Evolutionary conservation across 805 yeast genomes (phyloP).

Genomic region (Candida hungchunana): DNA sequence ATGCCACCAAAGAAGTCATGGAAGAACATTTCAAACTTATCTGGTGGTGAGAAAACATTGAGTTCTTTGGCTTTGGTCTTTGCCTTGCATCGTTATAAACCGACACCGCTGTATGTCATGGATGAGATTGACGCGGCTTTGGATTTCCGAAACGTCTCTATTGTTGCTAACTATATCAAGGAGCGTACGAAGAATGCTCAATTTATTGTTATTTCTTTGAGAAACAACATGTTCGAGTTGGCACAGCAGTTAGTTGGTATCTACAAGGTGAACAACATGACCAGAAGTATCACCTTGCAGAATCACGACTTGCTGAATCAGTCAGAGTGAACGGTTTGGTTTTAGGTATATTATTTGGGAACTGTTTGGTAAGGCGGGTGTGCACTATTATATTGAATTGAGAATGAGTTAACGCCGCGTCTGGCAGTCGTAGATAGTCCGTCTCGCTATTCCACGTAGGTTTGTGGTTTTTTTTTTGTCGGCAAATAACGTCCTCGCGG

Average conservation of each 20-base stretch:
- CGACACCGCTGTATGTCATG: constrained; percentile 97
- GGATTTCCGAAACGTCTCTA: constrained; percentile 94
- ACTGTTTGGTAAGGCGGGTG: too few relatives aligned
- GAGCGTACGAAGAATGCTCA: constrained; percentile 96
- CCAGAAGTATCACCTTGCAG: constrained; percentile 73
- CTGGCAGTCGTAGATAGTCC: too few relatives aligned
- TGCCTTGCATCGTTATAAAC: constrained; percentile 93
- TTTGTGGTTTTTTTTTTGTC: too few relatives aligned
- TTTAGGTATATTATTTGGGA: too few relatives aligned
- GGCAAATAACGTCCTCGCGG: too few relatives aligned
- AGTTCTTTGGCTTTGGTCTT: constrained; percentile 93
- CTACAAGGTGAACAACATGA: constrained; percentile 89
- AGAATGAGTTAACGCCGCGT: too few relatives aligned
- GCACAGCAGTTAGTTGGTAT: constrained; percentile 94
- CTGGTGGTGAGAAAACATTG: constrained; percentile 97
- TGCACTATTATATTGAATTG: too few relatives aligned
- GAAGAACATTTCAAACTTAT: constrained; percentile 90
- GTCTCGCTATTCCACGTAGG: too few relatives aligned
- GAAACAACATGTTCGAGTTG: constrained; percentile 97
- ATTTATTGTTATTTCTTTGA: constrained; percentile 87
- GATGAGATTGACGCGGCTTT: constrained; percentile 99
- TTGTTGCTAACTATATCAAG: constrained; percentile 94
- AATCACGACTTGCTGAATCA: constrained; percentile 47
- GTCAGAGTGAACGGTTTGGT: too few relatives aligned
- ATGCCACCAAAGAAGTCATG: constrained; percentile 99